Base-by-base conservation (phyloP, 345 rosid genomes). In the Sonneratia alba region DNA sequence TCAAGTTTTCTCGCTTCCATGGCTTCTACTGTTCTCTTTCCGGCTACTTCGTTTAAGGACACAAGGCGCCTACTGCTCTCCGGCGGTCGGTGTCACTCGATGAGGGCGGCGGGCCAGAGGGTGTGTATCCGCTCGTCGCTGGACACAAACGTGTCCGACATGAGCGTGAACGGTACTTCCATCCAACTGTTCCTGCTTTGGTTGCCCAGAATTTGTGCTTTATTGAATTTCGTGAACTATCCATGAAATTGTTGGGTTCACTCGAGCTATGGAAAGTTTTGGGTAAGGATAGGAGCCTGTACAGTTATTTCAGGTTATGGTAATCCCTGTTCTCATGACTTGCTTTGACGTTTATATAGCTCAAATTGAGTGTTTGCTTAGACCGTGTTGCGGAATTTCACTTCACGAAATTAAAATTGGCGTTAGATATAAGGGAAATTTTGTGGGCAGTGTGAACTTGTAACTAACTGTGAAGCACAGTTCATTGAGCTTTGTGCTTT, bases 121-220 rank as follows among this genome's bases (percentile, higher is more conserved):
- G 76, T 79, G 57, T 72, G 22, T 69, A 89, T 88, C 68, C 67
- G 87, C 66, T 85, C 88, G 48, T 83, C 98, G 75, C 78, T 88
- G 83, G 97, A 93, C 72, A n/a, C 86, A 1, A 79, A 88, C 68
- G 92, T 94, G 48, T 94, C 98, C 76, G 98, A 94, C 79, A 94
- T 95, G 99, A 87, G 96, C 65, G 84, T 84, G 68, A 90, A 94
- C 83, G 98, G 97, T 94, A 85, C 18, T 15, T 77, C 47, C 70
- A 72, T 42, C 36, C 18, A 8, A 40, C 71, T 34, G 7, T 32
- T 63, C 6, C 43, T 47, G 36, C 16, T 68, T n/a, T 15, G 6
- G 2, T 40, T 24, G 32, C 59, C n/a, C 19, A 37, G 18, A 68
- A 45, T 68, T 68, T 48, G 72, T 22, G 36, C 36, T 61, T 7